These are phyloP conservation scores for Russula dissimulans DNA, from an alignment of 768 basidiomycete genomes.

Conservation along the genomic window DNA sequence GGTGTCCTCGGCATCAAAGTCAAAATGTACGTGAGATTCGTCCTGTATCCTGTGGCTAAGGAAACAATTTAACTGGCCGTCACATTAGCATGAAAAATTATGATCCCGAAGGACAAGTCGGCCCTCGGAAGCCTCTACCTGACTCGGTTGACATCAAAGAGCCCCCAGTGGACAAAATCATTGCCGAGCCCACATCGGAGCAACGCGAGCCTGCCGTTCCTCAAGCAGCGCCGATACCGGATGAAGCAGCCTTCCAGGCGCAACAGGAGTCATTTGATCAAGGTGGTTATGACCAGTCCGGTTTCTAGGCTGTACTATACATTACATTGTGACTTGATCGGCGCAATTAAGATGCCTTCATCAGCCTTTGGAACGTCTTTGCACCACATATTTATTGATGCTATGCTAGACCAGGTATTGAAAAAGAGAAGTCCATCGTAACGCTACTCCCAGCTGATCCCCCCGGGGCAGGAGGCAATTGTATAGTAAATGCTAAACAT, in stretches of 20 bases:
- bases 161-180: constrained; percentile 84
- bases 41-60: background rate
- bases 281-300: constrained; percentile 20
- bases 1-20: constrained; percentile 99
- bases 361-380: background rate
- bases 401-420: too few relatives aligned
- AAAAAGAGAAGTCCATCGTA: background rate
- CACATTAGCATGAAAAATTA: constrained; percentile 82
- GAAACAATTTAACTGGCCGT: constrained; percentile 14
- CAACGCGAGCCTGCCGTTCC: constrained; percentile 59
- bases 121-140: constrained; percentile 89
- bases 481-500: constrained; percentile 28
- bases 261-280: constrained; percentile 32
- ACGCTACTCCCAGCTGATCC: constrained; percentile 45
- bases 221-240: constrained; percentile 42
- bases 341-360: background rate
- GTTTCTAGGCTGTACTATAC: constrained; percentile 30
- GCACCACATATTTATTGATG: background rate
- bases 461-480: constrained; percentile 32
- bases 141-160: constrained; percentile 88
- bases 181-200: constrained; percentile 85
- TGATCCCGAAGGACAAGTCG: constrained; percentile 84
- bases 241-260: constrained; percentile 30
- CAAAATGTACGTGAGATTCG: constrained; percentile 66
- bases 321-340: constrained; percentile 1